Conservation (phyloP, 179 eudicot species). For the Carnegiea gigantea region DNA sequence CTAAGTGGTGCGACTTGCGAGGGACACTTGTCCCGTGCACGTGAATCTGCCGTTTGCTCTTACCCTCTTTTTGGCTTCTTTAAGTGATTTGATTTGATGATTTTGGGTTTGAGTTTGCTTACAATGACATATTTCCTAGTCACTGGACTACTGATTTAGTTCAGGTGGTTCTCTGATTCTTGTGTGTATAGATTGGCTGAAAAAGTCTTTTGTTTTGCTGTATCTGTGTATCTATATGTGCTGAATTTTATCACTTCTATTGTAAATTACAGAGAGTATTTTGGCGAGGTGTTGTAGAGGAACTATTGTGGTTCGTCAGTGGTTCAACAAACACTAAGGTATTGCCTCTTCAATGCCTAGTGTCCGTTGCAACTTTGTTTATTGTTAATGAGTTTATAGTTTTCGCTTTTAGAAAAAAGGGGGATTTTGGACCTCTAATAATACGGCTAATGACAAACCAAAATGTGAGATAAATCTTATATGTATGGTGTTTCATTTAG, state of each 20-base stretch:
- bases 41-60: too few species aligned
- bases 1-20: too few species aligned
- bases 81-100: not conserved
- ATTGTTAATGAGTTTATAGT: not conserved
- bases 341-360: not conserved
- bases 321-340: conserved; percentile 98
- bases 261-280: conserved; percentile 62
- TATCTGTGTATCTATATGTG: not conserved
- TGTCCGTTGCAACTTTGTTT: not conserved
- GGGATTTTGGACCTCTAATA: too few species aligned
- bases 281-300: conserved; percentile 98
- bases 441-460: not conserved
- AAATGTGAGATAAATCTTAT: not conserved
- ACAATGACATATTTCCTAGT: not conserved
- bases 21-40: too few species aligned
- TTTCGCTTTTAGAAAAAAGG: not conserved
- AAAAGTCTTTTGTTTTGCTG: not conserved
- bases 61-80: not conserved
- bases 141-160: too few species aligned
- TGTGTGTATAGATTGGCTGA: not conserved
- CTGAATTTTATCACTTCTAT: conserved; percentile 11
- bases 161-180: not conserved
- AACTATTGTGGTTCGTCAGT: conserved; percentile 94
- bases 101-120: not conserved
- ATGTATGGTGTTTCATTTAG: not conserved